Conservation (phyloP, 2,329 filamentous ascomycete species). For the Gremmenia infestans region DNA sequence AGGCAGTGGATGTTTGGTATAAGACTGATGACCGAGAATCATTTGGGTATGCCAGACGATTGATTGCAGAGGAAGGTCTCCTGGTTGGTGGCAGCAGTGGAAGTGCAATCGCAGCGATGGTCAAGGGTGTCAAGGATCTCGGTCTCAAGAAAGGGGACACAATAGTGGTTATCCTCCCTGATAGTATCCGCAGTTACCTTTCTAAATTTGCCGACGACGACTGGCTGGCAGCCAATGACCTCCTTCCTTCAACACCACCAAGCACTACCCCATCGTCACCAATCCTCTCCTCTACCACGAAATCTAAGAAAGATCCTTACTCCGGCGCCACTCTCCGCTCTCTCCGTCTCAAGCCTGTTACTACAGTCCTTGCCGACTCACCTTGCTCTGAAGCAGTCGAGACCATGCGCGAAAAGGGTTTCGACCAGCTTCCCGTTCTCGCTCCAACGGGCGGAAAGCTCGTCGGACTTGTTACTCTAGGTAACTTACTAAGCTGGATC, state of each 20-base stretch:
- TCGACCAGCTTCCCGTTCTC: constrained; percentile 93
- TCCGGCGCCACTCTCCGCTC: constrained; percentile 72
- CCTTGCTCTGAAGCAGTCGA: constrained; percentile 86
- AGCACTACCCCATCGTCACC: constrained; percentile 36
- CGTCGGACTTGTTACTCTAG: constrained; percentile 88
- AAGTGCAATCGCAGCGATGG: constrained; percentile 79
- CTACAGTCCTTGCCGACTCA: constrained; percentile 68
- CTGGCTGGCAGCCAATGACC: constrained; percentile 95
- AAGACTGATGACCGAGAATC: constrained; percentile 94
- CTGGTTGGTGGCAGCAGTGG: constrained; percentile 92
- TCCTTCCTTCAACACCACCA: constrained; percentile 61
- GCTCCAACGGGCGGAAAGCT: constrained; percentile 64
- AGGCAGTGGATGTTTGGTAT: constrained; percentile 87
- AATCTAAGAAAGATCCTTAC: constrained; percentile 57
- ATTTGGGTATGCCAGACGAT: constrained; percentile 80
- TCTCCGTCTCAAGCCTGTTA: constrained; percentile 88
- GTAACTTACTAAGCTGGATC: constrained; percentile 89
- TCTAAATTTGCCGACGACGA: constrained; percentile 99
- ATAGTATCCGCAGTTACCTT: constrained; percentile 95
- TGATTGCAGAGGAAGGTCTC: constrained; percentile 92
- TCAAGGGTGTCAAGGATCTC: constrained; percentile 71
- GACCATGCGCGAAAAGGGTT: constrained; percentile 96
- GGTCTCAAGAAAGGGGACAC: constrained; percentile 78
- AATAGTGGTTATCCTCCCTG: constrained; percentile 85
- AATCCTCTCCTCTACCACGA: constrained; percentile 33